A percentile compares a stretch with the other conserved stretches of the same genome.
Conservation (phyloP, 805 yeast species). For the Schizosaccharomyces cryophilus region DNA sequence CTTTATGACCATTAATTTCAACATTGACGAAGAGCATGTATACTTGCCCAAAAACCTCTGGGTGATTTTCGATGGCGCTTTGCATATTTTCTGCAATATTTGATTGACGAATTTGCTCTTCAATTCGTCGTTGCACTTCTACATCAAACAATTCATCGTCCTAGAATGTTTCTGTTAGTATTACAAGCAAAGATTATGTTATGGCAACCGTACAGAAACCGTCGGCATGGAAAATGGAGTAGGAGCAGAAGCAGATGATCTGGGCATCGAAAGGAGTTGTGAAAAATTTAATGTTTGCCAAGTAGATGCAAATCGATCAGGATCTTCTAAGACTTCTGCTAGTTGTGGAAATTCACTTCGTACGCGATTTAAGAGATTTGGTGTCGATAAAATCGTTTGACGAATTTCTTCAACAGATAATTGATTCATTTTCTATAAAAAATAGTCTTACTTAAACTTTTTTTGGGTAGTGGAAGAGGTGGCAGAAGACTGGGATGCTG, state of each 20-base stretch:
- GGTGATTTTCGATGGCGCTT: conserved; percentile 63
- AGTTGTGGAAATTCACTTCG: not conserved
- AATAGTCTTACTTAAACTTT: not conserved
- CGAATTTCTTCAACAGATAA: not conserved
- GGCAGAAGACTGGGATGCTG: not conserved
- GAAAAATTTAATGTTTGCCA: not conserved
- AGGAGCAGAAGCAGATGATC: not conserved
- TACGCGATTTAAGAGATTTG: not conserved
- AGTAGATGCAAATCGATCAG: not conserved
- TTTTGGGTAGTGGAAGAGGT: not conserved
- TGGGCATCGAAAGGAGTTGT: not conserved
- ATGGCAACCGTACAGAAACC: not conserved
- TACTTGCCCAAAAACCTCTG: conserved; percentile 67
- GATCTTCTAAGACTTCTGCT: not conserved
- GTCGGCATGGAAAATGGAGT: not conserved
- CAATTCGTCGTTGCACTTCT: conserved; percentile 36
- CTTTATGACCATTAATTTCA: conserved; percentile 52
- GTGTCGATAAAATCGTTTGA: not conserved
- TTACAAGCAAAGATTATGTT: not conserved
- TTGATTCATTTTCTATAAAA: not conserved
- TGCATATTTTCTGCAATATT: conserved; percentile 60
- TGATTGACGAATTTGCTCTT: conserved; percentile 35
- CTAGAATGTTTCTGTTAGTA: not conserved
- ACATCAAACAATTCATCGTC: conserved; percentile 38
- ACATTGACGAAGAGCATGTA: conserved; percentile 62